Percentiles rank a stretch among this genome's conserved stretches.
Evolutionary conservation across 352 stramenopile genomes (phyloP).

Genomic region (Globisporangium echinulatum): DNA sequence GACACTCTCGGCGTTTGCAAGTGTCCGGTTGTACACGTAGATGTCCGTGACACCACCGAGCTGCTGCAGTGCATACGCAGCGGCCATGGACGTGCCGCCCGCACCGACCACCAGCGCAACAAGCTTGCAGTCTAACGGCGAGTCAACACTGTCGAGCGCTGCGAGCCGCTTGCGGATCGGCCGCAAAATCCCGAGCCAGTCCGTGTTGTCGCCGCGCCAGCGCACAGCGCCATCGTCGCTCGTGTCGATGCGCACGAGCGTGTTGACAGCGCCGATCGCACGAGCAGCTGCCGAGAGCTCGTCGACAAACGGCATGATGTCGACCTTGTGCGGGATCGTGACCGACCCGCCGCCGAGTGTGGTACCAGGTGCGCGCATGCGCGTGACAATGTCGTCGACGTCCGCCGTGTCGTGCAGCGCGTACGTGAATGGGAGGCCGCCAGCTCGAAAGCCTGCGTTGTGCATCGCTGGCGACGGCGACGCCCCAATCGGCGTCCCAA

Average conservation of each 20-base stretch:
- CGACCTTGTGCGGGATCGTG: conserved; percentile 97
- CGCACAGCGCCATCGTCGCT: conserved; percentile 23
- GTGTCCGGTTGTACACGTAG: conserved; percentile 96
- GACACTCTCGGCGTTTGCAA: conserved; percentile 88
- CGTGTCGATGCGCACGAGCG: conserved; percentile 80
- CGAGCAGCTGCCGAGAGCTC: conserved; percentile 89
- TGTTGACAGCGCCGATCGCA: conserved; percentile 99
- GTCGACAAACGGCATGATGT: conserved; percentile 92
- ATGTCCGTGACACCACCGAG: conserved; percentile 77
- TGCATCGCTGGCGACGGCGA: conserved; percentile 97
- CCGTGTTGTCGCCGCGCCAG: conserved; percentile 95
- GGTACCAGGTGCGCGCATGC: conserved; percentile 26
- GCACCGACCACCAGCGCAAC: conserved; percentile 85
- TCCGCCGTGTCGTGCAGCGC: conserved; percentile 67
- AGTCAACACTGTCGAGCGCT: conserved; percentile 1
- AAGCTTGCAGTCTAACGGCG: conserved; percentile 3
- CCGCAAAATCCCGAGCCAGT: conserved; percentile 97
- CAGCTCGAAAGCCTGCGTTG: conserved; percentile 89
- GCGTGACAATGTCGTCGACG: conserved; percentile 32
- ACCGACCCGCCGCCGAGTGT: conserved; percentile 94
- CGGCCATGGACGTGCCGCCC: conserved; percentile 93
- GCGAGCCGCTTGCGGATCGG: conserved; percentile 76
- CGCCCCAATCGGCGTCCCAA: conserved; percentile 94
- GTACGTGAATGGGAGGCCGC: conserved; percentile 90
- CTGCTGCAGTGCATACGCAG: conserved; percentile 90